These are phyloP conservation scores for Kandelia obovata DNA, from an alignment of 345 rosid genomes.

Conservation along the genomic window DNA sequence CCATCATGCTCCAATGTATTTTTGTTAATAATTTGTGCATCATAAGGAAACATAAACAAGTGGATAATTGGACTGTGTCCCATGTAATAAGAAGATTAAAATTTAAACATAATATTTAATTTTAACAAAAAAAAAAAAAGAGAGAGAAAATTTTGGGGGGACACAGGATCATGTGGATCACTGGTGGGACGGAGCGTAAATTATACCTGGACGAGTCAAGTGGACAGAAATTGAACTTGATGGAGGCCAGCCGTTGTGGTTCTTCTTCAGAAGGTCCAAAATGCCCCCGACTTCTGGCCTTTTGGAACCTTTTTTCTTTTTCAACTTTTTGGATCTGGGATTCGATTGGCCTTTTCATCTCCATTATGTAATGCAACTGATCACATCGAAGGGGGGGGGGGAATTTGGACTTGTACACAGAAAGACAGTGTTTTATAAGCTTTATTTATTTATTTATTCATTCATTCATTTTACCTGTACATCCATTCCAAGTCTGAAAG, in stretches of 20 bases:
- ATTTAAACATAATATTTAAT: background rate
- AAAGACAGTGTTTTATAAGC: no score
- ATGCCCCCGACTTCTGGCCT: background rate
- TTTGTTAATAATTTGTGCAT: no score
- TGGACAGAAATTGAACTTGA: background rate
- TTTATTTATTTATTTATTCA: no score
- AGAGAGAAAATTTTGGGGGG: no score
- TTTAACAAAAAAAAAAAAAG: background rate
- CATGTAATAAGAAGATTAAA: no score
- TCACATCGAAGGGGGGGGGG: no score
- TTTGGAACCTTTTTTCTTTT: background rate
- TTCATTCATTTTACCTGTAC: background rate
- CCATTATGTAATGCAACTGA: background rate
- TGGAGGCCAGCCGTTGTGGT: background rate
- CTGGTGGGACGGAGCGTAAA: background rate
- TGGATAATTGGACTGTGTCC: no score
- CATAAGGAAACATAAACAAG: no score
- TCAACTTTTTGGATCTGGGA: no score
- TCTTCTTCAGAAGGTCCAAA: background rate
- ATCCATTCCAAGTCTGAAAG: no score
- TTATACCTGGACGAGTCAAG: background rate
- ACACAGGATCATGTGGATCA: no score
- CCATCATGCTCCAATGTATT: background rate
- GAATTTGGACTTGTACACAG: no score
- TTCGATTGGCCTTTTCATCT: background rate